These are phyloP conservation scores for Gamsiella multidivaricata DNA, from an alignment of 192 early-diverging fungal genomes.

Conservation along the genomic window DNA sequence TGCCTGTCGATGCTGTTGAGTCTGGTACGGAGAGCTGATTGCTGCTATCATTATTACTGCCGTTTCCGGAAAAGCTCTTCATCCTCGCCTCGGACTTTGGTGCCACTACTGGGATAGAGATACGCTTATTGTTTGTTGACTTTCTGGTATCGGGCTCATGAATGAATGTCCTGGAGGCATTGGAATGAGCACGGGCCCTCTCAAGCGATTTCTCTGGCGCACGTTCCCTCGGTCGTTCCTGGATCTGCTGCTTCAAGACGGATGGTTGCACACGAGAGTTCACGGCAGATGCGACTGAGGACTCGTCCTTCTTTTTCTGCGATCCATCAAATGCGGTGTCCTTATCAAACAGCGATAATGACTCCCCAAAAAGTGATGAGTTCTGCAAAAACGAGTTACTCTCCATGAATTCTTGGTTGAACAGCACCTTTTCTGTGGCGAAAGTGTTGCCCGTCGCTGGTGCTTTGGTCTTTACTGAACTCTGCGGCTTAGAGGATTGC, in stretches of 20 bases:
- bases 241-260: background rate
- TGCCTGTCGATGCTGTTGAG: background rate
- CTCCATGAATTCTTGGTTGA: slow-evolving; percentile 39
- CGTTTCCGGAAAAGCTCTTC: background rate
- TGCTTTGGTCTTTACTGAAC: background rate
- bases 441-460: slow-evolving; percentile 17
- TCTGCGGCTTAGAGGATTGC: background rate
- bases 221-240: background rate
- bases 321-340: slow-evolving; percentile 11
- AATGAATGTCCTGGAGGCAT: background rate
- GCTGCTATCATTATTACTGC: background rate
- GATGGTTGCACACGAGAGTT: background rate
- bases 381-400: slow-evolving; percentile 26
- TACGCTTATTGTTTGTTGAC: slow-evolving; percentile 4
- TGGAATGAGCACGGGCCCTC: background rate
- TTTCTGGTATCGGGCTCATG: slow-evolving; percentile 16
- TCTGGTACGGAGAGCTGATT: slow-evolving; percentile 1
- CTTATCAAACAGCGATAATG: slow-evolving; percentile 30
- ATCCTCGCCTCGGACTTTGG: slow-evolving; percentile 41
- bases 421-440: slow-evolving; percentile 6
- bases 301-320: slow-evolving; percentile 4
- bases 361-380: slow-evolving; percentile 29
- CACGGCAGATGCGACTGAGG: background rate
- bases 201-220: background rate
- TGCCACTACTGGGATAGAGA: slow-evolving; percentile 37